Conservation (phyloP, 2,329 filamentous ascomycete genomes). For the Aspergillus sp. region DNA sequence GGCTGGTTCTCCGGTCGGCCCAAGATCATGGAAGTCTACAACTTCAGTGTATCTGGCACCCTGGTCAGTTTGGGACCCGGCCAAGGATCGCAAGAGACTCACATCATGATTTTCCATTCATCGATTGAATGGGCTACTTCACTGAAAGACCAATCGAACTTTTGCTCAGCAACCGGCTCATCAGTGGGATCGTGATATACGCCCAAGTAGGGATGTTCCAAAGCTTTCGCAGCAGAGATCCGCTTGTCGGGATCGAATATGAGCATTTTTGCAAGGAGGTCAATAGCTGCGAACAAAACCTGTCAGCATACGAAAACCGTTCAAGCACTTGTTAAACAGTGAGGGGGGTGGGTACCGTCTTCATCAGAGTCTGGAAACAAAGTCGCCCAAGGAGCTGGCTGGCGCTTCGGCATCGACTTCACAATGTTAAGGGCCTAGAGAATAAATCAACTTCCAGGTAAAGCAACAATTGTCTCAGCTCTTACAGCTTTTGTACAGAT, state of each 20-base stretch:
- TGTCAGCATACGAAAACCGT: neutral
- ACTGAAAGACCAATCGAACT: conserved; percentile 99
- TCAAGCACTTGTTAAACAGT: neutral
- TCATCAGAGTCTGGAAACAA: conserved; percentile 96
- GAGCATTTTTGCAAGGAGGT: conserved; percentile 92
- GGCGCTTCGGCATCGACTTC: conserved; percentile 89
- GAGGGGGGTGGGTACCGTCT: conserved; percentile 58
- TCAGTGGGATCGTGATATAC: conserved; percentile 97
- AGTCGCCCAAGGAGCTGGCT: conserved; percentile 77
- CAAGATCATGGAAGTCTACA: conserved; percentile 95
- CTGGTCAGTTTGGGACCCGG: conserved; percentile 2
- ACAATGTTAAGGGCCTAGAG: conserved; percentile 87
- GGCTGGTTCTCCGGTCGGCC: neutral
- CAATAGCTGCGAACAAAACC: conserved; percentile 64
- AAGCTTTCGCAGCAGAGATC: conserved; percentile 79
- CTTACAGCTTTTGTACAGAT: conserved; percentile 94
- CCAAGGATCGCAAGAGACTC: conserved; percentile 39
- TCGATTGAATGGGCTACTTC: conserved; percentile 94
- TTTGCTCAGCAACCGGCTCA: conserved; percentile 91
- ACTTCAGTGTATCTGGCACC: conserved; percentile 88
- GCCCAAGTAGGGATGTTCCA: conserved; percentile 88
- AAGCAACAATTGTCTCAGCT: neutral
- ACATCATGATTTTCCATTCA: conserved; percentile 99
- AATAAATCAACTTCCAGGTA: neutral
- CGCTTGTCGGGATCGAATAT: conserved; percentile 98